These are phyloP conservation scores for Chytriomyces hyalinus DNA, from an alignment of 192 early-diverging fungal species.

Conservation along the genomic window DNA sequence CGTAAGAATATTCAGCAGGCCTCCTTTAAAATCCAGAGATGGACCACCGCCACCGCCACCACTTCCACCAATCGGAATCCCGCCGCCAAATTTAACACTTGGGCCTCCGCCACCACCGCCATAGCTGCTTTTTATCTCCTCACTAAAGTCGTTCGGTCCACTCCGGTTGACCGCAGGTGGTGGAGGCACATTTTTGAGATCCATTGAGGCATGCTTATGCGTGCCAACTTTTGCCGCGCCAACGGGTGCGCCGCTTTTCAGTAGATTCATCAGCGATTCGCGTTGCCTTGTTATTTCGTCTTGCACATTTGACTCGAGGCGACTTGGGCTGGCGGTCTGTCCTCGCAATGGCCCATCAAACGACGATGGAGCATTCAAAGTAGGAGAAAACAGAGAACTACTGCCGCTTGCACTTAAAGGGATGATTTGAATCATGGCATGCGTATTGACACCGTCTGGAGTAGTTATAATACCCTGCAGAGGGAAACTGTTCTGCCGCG, in stretches of 20 bases:
- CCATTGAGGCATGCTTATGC: background rate
- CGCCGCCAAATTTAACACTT: background rate
- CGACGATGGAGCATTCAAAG: background rate
- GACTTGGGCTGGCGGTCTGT: no score
- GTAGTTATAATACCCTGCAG: conserved; percentile 31
- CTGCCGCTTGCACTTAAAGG: conserved; percentile 1
- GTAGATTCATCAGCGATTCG: conserved; percentile 10
- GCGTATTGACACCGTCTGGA: conserved; percentile 25
- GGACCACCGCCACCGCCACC: no score
- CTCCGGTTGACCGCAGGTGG: conserved; percentile 9
- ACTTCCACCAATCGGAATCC: no score
- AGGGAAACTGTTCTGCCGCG: background rate
- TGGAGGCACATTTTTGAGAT: conserved; percentile 13
- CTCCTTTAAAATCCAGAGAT: no score
- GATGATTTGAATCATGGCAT: conserved; percentile 33
- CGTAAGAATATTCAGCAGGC: no score
- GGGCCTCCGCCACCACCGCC: conserved; percentile 28
- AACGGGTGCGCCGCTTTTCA: conserved; percentile 3
- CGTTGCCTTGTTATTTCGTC: background rate
- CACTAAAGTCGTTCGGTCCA: conserved; percentile 6
- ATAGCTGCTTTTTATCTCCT: conserved; percentile 22
- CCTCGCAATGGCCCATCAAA: background rate
- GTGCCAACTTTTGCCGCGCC: background rate
- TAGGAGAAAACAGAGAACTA: background rate
- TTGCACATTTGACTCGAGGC: no score